A percentile compares a stretch with the other conserved stretches of the same genome.
Evolutionary conservation across 2,329 filamentous ascomycete species (phyloP).

Genomic region (Arachnopeziza araneosa): DNA sequence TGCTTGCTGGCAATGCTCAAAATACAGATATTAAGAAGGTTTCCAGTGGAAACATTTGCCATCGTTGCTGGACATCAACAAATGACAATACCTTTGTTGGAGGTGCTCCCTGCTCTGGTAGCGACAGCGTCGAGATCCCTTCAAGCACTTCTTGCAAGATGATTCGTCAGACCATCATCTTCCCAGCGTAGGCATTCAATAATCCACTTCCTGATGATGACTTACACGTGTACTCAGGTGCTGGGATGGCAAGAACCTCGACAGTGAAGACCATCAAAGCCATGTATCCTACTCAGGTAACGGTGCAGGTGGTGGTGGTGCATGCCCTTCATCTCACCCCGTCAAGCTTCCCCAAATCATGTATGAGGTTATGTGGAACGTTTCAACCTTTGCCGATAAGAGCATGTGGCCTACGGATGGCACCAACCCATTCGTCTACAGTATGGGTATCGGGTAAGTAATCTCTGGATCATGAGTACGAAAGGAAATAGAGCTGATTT

Average conservation of each 20-base stretch:
- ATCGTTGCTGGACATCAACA: constrained; percentile 34
- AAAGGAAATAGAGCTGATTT: background rate
- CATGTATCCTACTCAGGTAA: background rate
- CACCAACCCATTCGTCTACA: constrained; percentile 4
- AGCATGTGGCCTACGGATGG: constrained; percentile 6
- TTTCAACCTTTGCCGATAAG: constrained; percentile 10
- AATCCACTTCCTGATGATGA: background rate
- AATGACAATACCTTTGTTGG: constrained; percentile 51
- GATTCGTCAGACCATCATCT: constrained; percentile 48
- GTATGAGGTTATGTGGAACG: constrained; percentile 5
- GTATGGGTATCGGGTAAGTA: constrained; percentile 3
- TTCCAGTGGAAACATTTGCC: constrained; percentile 19
- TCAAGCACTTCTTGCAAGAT: constrained; percentile 46
- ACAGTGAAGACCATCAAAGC: constrained; percentile 12
- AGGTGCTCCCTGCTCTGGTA: constrained; percentile 48
- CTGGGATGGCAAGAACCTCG: constrained; percentile 17
- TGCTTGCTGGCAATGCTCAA: constrained; percentile 14
- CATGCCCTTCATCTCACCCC: constrained; percentile 4
- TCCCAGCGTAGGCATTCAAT: constrained; percentile 37
- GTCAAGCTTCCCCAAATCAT: constrained; percentile 5
- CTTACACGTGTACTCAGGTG: constrained; percentile 12
- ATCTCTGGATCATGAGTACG: background rate
- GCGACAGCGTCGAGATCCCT: constrained; percentile 47
- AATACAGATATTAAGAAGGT: constrained; percentile 10
- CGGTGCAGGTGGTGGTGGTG: constrained; percentile 1